Conservation (phyloP, 2,329 filamentous ascomycete species). For the Akanthomyces uredinophilus region DNA sequence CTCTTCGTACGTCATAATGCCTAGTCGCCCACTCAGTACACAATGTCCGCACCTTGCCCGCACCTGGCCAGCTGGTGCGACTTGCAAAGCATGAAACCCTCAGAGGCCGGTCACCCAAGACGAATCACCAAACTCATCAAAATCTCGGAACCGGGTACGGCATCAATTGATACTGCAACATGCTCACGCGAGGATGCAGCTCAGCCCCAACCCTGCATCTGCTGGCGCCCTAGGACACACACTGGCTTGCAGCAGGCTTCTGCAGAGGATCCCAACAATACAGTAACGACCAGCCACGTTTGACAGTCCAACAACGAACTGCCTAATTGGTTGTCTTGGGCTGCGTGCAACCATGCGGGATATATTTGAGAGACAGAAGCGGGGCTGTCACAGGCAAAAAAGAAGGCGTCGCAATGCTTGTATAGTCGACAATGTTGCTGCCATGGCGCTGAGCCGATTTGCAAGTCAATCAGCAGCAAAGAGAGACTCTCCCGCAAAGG, state of each 20-base stretch:
- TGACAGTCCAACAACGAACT: background rate
- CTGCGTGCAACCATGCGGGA: background rate
- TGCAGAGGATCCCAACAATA: constrained; percentile 10
- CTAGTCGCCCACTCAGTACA: background rate
- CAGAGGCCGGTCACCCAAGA: background rate
- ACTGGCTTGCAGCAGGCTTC: constrained; percentile 3
- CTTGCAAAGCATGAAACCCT: background rate
- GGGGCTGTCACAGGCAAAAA: constrained; percentile 11
- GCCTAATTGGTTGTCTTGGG: constrained; percentile 4
- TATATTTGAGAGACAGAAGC: constrained; percentile 4
- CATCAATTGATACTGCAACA: background rate
- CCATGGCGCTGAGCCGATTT: background rate
- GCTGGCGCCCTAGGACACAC: background rate
- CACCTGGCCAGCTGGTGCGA: background rate
- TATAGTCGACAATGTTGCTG: background rate
- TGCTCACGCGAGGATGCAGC: constrained; percentile 7
- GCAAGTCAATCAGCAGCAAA: background rate
- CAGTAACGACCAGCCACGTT: background rate
- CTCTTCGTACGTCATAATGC: background rate
- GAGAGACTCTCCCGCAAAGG: background rate
- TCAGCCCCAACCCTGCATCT: background rate
- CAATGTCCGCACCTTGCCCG: background rate
- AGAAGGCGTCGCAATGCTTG: background rate
- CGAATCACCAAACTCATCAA: background rate
- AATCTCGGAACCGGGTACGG: background rate